Conservation (phyloP, 805 yeast species). For the Candida pini region DNA sequence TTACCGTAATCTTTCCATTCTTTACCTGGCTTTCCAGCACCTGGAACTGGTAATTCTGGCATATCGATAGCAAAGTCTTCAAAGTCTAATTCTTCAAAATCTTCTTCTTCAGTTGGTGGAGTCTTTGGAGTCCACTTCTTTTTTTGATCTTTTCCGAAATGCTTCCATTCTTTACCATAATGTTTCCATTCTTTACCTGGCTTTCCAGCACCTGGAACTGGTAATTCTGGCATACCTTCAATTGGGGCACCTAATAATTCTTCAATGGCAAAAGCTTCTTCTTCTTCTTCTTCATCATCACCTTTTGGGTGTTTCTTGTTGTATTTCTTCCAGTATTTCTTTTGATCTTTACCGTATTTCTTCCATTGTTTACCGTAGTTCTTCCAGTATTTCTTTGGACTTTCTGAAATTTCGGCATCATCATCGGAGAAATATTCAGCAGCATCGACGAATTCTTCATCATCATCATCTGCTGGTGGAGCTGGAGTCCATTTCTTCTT, state of each 20-base stretch:
- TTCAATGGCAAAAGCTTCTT: neutral
- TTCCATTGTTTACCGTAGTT: conserved; percentile 21
- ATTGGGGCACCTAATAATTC: conserved; percentile 5
- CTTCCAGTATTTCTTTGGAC: conserved; percentile 18
- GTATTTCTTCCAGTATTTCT: conserved; percentile 20
- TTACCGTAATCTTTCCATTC: conserved; percentile 14
- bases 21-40: conserved; percentile 6
- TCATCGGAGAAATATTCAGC: neutral
- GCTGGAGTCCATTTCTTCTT: conserved; percentile 19
- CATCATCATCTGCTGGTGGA: conserved; percentile 1
- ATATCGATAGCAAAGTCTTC: conserved; percentile 1
- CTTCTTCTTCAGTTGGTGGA: conserved; percentile 5
- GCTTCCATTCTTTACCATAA: conserved; percentile 8
- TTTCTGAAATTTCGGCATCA: conserved; percentile 6
- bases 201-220: neutral
- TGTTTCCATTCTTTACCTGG: conserved; percentile 11
- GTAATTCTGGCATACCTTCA: neutral
- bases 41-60: conserved; percentile 7
- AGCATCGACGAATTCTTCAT: neutral
- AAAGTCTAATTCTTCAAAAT: neutral
- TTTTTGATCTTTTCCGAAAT: conserved; percentile 17
- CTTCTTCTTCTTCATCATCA: neutral
- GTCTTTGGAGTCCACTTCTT: conserved; percentile 15
- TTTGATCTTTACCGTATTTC: conserved; percentile 20
- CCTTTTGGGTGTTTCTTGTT: conserved; percentile 10